Evolutionary conservation across 495 filamentous ascomycete genomes (phyloP).

Genomic region (Tricharina praecox): DNA sequence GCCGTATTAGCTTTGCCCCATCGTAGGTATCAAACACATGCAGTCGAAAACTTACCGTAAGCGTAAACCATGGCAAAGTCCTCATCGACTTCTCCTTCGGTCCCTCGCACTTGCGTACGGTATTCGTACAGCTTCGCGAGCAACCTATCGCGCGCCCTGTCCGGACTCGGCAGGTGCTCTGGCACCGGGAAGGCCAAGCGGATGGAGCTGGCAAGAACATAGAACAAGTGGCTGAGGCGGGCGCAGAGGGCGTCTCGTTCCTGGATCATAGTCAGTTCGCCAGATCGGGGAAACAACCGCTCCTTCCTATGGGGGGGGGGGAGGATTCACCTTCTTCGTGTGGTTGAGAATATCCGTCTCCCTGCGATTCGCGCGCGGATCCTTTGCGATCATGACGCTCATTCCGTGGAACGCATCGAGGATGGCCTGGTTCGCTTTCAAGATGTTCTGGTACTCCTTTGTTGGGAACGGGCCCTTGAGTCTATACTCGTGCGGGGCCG

Average conservation of each 20-base stretch:
- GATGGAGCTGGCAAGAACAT: slow-evolving; percentile 77
- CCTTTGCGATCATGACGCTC: slow-evolving; percentile 78
- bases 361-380: slow-evolving; percentile 54
- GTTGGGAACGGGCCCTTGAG: slow-evolving; percentile 69
- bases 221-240: slow-evolving; percentile 82
- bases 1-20: slow-evolving; percentile 1
- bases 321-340: slow-evolving; percentile 38
- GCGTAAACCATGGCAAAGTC: slow-evolving; percentile 58
- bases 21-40: neutral
- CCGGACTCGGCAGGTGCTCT: slow-evolving; percentile 66
- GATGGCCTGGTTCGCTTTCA: slow-evolving; percentile 62
- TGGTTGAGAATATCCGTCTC: slow-evolving; percentile 63
- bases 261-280: slow-evolving; percentile 15
- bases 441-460: slow-evolving; percentile 47
- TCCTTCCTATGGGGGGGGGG: too few species aligned
- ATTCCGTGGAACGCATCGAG: slow-evolving; percentile 89
- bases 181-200: slow-evolving; percentile 87
- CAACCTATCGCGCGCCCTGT: slow-evolving; percentile 61
- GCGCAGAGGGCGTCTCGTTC: slow-evolving; percentile 65
- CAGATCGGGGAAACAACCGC: too few species aligned
- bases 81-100: slow-evolving; percentile 38
- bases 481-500: slow-evolving; percentile 67
- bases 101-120: slow-evolving; percentile 41
- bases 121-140: slow-evolving; percentile 83
- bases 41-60: slow-evolving; percentile 39